Base-by-base conservation (phyloP, 345 rosid genomes). In the Cardamine chenopodiifolia region DNA sequence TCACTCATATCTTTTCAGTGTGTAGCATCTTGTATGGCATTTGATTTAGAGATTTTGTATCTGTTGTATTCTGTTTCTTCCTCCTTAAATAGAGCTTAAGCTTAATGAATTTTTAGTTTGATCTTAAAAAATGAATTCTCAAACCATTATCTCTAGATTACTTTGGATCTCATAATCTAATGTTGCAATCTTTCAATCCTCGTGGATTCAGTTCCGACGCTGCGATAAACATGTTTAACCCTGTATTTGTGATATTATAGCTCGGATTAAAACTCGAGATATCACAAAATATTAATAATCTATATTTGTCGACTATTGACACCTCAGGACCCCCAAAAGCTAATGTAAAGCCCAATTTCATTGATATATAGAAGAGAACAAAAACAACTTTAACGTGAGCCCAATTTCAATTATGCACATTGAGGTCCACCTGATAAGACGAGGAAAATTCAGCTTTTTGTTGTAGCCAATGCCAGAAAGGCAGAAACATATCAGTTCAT, bases 271-370 rank as follows among this genome's bases (percentile, higher is more conserved):
- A 31, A 57, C 40, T 56, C 39, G 2, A 5, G 4, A 58, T 32
- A 20, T 12, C 26, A 22, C 4, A 15, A 62, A 31, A 40, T 6
- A 60, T 35, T n/a, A 17, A n/a, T 62, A 4, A 4, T 54, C 10
- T 45, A 20, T 40, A 62, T 25, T 6, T 28, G 29, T 44, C 32
- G 28, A 13, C 20, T 56, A 8, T 44, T 26, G 32, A 57, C 8
- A 58, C 6, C 23, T 31, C 32, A 58, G 18, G 28, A n/a, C 49
- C 26, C 42, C 19, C 28, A 34, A 48, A 71, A 25, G 50, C 53
- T 37, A 60, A 25, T 8, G 40, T 19, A 37, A 59, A 50, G 68
- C 68, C 76, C 76, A 71, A 31, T 18, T 31, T 68, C 14, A 54
- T 1, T 56, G 58, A 56, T 69, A 17, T 49, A 56, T 12, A 56